phyloP scores from a whole-genome alignment of 2,329 filamentous ascomycete genomes.

The Neocucurbitaria cava region DNA sequence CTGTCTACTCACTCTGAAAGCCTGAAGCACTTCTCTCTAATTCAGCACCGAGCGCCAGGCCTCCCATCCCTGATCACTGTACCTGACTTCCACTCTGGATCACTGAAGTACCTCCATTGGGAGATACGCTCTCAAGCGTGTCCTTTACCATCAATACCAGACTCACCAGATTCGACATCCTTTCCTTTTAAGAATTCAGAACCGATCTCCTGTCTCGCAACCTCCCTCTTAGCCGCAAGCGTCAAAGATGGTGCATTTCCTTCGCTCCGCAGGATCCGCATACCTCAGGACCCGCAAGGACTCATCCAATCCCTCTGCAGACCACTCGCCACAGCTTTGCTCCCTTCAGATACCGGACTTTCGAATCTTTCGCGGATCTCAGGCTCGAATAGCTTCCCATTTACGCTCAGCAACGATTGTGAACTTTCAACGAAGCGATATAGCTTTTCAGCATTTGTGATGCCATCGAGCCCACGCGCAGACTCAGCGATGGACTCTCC shows the following conservation, averaged over 20 bases:
- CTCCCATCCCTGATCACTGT: conserved; percentile 52
- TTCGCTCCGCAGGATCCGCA: conserved; percentile 63
- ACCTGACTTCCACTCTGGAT: conserved; percentile 57
- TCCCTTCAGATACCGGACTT: conserved; percentile 46
- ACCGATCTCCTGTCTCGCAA: conserved; percentile 61
- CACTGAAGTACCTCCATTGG: conserved; percentile 64
- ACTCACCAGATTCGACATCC: not conserved
- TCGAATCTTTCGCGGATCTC: conserved; percentile 13
- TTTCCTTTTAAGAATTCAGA: conserved; percentile 32
- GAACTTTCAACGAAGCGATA: not conserved
- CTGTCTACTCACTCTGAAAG: conserved; percentile 53
- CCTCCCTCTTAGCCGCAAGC: conserved; percentile 68
- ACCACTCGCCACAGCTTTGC: conserved; percentile 63
- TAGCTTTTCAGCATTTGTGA: not conserved
- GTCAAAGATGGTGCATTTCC: conserved; percentile 71
- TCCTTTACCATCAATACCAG: conserved; percentile 6
- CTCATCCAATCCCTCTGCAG: conserved; percentile 72
- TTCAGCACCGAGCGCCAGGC: conserved; percentile 59
- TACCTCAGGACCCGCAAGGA: conserved; percentile 74
- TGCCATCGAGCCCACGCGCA: conserved; percentile 15
- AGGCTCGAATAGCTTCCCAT: not conserved
- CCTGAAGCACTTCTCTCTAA: conserved; percentile 59
- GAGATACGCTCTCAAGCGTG: conserved; percentile 57
- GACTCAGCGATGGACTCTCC: conserved; percentile 29
- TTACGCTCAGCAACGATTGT: conserved; percentile 1